Conservation (phyloP, 495 filamentous ascomycete species). For the Aspergillus olivimuriae region DNA sequence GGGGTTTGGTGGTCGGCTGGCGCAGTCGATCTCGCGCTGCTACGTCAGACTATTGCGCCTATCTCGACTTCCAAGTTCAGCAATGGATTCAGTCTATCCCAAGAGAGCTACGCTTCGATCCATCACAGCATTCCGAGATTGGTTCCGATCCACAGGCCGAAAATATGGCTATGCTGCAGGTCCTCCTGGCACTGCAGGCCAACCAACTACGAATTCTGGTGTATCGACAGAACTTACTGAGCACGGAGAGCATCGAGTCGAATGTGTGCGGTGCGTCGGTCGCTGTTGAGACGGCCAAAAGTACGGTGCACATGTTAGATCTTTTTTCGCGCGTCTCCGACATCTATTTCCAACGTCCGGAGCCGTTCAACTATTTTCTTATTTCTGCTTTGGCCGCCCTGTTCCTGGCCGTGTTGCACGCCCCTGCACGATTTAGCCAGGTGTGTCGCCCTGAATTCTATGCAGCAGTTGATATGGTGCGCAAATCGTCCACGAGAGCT, state of each 20-base stretch:
- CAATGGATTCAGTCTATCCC: constrained; percentile 65
- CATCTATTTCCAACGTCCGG: constrained; percentile 68
- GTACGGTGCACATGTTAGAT: constrained; percentile 66
- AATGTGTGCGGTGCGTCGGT: constrained; percentile 57
- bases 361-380: constrained; percentile 81
- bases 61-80: constrained; percentile 66
- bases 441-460: constrained; percentile 72
- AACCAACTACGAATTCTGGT: constrained; percentile 79
- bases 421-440: constrained; percentile 63
- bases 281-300: constrained; percentile 68
- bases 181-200: constrained; percentile 57
- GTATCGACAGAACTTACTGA: constrained; percentile 71
- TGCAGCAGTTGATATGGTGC: constrained; percentile 70
- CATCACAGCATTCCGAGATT: constrained; percentile 21
- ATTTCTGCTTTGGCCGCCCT: constrained; percentile 71
- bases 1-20: constrained; percentile 50
- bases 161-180: constrained; percentile 34
- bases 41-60: constrained; percentile 57
- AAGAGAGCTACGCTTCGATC: constrained; percentile 48
- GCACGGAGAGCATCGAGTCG: constrained; percentile 60
- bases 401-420: constrained; percentile 73
- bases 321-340: constrained; percentile 65
- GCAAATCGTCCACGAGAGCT: constrained; percentile 45
- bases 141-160: constrained; percentile 27
- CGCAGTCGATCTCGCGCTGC: constrained; percentile 40